These are phyloP conservation scores for Protomyces pachydermus DNA, from an alignment of 1,139 yeast species.

Conservation along the genomic window DNA sequence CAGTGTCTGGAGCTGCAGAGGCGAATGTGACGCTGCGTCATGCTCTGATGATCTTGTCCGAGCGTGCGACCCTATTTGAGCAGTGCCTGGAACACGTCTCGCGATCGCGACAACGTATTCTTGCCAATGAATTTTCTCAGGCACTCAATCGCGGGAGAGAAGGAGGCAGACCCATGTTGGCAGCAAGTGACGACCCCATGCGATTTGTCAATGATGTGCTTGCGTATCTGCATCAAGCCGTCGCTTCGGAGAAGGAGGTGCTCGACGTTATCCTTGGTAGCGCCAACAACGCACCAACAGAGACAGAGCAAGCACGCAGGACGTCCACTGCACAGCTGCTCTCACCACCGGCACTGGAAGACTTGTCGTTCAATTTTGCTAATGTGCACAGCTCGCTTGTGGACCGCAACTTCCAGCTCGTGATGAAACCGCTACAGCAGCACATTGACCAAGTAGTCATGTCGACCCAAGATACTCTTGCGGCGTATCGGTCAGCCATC, in stretches of 20 bases:
- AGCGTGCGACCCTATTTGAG: slow-evolving; percentile 41
- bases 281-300: slow-evolving; percentile 37
- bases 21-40: slow-evolving; percentile 33
- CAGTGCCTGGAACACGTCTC: slow-evolving; percentile 38
- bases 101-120: slow-evolving; percentile 37
- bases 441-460: slow-evolving; percentile 65
- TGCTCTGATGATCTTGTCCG: slow-evolving; percentile 39
- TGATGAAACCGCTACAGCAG: slow-evolving; percentile 27
- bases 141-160: slow-evolving; percentile 47
- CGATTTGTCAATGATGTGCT: slow-evolving; percentile 80
- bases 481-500: slow-evolving; percentile 56
- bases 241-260: slow-evolving; percentile 81
- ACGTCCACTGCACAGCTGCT: neutral
- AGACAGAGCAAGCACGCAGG: slow-evolving; percentile 34
- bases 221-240: slow-evolving; percentile 84
- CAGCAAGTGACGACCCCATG: slow-evolving; percentile 73
- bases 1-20: slow-evolving; percentile 28
- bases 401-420: slow-evolving; percentile 5
- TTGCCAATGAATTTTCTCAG: slow-evolving; percentile 46
- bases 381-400: slow-evolving; percentile 16
- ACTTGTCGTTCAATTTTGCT: slow-evolving; percentile 1
- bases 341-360: neutral
- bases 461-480: slow-evolving; percentile 55
- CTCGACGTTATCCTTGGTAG: slow-evolving; percentile 51
- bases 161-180: slow-evolving; percentile 50